These are phyloP conservation scores for Leccinum pachyderme DNA, from an alignment of 1,284 basidiomycete species.

Conservation along the genomic window DNA sequence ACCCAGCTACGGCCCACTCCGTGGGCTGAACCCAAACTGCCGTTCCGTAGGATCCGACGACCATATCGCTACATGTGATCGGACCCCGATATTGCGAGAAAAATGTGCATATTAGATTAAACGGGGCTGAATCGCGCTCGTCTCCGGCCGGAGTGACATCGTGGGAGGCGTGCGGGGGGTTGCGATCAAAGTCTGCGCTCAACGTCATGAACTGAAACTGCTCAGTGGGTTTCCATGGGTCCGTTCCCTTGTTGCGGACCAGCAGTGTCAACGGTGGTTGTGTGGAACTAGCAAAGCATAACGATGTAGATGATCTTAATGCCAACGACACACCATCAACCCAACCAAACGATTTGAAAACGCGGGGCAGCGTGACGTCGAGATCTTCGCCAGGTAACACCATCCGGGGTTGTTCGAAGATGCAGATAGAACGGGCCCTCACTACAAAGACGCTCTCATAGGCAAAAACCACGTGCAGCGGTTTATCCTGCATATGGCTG, in stretches of 20 bases:
- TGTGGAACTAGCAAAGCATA: neutral
- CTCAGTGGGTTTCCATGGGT: conserved; percentile 53
- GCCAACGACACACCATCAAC: conserved; percentile 54
- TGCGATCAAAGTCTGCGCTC: conserved; percentile 9
- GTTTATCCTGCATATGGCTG: conserved; percentile 37
- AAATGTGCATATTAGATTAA: conserved; percentile 35
- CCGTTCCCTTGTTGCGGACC: conserved; percentile 52
- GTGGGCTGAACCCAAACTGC: conserved; percentile 59
- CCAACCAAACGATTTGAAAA: conserved; percentile 58
- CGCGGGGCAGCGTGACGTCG: conserved; percentile 36
- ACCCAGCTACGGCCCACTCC: conserved; percentile 38
- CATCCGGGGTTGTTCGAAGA: conserved; percentile 48
- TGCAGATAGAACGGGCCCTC: conserved; percentile 53
- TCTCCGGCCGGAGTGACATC: conserved; percentile 11
- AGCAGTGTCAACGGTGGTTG: conserved; percentile 45
- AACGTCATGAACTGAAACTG: conserved; percentile 49
- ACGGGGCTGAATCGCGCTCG: conserved; percentile 42
- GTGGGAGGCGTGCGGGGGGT: neutral
- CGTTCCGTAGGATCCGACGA: conserved; percentile 51
- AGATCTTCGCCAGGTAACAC: conserved; percentile 12
- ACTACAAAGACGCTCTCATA: conserved; percentile 51
- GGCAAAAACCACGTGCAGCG: conserved; percentile 50
- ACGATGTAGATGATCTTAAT: conserved; percentile 18
- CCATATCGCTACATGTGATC: conserved; percentile 49
- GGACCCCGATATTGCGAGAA: conserved; percentile 40